These are phyloP conservation scores for Pontederia paniculata DNA, from an alignment of 176 grass and related monocot species.

Conservation along the genomic window DNA sequence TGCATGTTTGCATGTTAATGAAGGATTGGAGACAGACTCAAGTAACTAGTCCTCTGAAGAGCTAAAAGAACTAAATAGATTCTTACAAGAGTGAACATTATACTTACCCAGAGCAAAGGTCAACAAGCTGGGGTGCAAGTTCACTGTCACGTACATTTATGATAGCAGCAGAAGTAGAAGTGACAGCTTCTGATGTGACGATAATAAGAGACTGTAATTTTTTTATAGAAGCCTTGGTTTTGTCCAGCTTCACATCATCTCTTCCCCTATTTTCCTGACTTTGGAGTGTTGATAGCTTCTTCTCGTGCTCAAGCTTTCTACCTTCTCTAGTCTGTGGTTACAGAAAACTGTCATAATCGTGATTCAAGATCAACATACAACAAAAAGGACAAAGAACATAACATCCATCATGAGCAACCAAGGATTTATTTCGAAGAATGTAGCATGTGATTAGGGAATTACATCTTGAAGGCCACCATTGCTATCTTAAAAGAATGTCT, in stretches of 20 bases:
- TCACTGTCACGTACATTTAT: conserved; percentile 82
- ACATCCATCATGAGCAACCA: no score
- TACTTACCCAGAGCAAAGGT: conserved; percentile 82
- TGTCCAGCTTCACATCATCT: conserved; percentile 82
- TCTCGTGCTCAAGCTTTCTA: conserved; percentile 88
- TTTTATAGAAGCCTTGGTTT: conserved; percentile 92
- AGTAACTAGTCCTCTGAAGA: neutral
- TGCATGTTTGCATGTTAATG: conserved; percentile 21
- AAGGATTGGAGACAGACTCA: neutral
- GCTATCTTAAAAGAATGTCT: no score
- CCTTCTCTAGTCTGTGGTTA: conserved; percentile 68
- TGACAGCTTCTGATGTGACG: conserved; percentile 86
- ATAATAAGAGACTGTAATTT: conserved; percentile 89
- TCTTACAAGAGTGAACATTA: neutral
- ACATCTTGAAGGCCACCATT: no score
- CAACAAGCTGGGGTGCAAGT: conserved; percentile 93
- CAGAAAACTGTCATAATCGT: neutral
- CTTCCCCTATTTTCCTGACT: conserved; percentile 74
- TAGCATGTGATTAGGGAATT: no score
- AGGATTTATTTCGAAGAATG: no score
- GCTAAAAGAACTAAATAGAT: neutral
- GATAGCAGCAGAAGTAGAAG: conserved; percentile 87
- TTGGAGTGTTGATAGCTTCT: conserved; percentile 87
- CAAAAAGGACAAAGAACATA: neutral
- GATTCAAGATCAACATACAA: neutral